phyloP scores from a whole-genome alignment of 768 basidiomycete genomes.

The Trametes cingulata region DNA sequence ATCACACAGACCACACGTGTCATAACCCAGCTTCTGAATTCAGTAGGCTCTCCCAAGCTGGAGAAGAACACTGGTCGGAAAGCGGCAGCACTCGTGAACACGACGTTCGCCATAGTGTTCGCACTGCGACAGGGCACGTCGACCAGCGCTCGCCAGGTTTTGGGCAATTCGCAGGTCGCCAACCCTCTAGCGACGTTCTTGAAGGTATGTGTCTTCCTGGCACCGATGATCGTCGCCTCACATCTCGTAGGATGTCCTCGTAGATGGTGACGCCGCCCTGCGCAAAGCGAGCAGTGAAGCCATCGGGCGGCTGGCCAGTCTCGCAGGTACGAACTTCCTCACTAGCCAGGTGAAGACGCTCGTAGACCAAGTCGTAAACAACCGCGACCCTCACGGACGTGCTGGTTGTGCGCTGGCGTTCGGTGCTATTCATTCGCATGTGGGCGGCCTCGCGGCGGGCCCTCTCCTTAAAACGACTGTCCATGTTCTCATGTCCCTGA shows the following conservation, averaged over 20 bases:
- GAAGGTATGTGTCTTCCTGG: conserved; percentile 52
- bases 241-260: conserved; percentile 62
- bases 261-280: conserved; percentile 77
- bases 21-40: conserved; percentile 62
- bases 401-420: conserved; percentile 94
- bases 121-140: conserved; percentile 61
- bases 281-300: conserved; percentile 83
- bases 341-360: conserved; percentile 85
- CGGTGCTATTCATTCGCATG: conserved; percentile 86
- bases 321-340: conserved; percentile 83
- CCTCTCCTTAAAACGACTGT: conserved; percentile 94
- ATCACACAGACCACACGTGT: conserved; percentile 53
- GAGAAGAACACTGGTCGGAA: conserved; percentile 88
- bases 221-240: neutral
- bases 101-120: conserved; percentile 70
- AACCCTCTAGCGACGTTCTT: conserved; percentile 66
- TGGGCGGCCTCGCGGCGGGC: conserved; percentile 93
- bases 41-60: conserved; percentile 69
- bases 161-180: conserved; percentile 67
- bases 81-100: conserved; percentile 81
- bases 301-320: conserved; percentile 81
- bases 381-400: conserved; percentile 88
- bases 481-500: conserved; percentile 91
- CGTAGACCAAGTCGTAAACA: conserved; percentile 91
- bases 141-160: conserved; percentile 54